These are phyloP conservation scores for Lotus japonicus DNA, from an alignment of 306 rosid genomes.

Conservation along the genomic window DNA sequence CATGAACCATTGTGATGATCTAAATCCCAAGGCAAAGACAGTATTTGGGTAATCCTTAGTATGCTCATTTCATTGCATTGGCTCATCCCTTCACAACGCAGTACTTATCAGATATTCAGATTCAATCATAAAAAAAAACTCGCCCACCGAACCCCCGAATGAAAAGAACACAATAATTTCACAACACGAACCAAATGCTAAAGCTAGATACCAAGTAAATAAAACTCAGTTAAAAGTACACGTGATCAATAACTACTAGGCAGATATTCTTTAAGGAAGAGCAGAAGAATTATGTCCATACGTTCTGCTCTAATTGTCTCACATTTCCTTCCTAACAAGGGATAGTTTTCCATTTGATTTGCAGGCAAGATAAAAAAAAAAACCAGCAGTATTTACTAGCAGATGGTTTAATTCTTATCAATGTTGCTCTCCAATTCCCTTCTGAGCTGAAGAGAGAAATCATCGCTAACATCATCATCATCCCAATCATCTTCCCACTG, in stretches of 20 bases:
- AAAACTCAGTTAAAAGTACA: slow-evolving; percentile 8
- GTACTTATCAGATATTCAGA: not conserved
- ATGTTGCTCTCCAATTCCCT: slow-evolving; percentile 70
- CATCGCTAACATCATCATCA: slow-evolving; percentile 87
- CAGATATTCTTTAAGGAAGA: not conserved
- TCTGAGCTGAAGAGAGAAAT: slow-evolving; percentile 84
- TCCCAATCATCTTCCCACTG: slow-evolving; percentile 99
- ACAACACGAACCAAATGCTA: not conserved
- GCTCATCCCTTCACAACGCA: no score
- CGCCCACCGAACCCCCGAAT: not conserved
- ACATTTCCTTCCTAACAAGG: slow-evolving; percentile 1
- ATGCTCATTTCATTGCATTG: no score
- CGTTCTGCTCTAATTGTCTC: not conserved
- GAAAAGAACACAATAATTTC: not conserved
- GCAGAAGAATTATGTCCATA: not conserved
- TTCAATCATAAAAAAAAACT: not conserved
- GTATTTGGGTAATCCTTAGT: no score
- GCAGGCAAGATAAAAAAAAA: not conserved
- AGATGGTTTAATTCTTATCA: slow-evolving; percentile 31
- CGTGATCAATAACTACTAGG: not conserved
- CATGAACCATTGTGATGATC: no score
- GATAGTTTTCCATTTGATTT: slow-evolving; percentile 13
- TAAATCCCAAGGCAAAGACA: no score
- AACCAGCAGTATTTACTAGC: no score
- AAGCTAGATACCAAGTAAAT: not conserved